Percentiles rank a stretch among this genome's conserved stretches.
phyloP scores from a whole-genome alignment of 371 early-diverging fungal species.

The Cladochytrium tenue region DNA sequence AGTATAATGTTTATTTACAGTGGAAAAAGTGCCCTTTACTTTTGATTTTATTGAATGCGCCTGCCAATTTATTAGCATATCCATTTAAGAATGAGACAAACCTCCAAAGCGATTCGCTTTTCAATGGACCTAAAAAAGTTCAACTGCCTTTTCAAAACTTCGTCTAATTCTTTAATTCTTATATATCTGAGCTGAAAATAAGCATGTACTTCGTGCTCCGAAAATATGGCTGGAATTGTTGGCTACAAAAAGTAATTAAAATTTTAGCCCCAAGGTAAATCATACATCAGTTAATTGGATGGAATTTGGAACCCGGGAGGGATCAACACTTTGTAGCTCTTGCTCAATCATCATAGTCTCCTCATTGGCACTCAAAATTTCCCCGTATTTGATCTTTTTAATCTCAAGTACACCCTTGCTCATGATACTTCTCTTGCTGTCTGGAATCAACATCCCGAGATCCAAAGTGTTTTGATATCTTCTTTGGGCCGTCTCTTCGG shows the following conservation, averaged over 20 bases:
- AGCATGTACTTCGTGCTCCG: conserved; percentile 52
- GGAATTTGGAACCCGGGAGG: conserved; percentile 5
- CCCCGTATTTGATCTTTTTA: conserved; percentile 44
- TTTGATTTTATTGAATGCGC: no score
- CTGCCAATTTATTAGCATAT: no score
- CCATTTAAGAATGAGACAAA: conserved; percentile 15
- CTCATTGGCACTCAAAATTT: conserved; percentile 36
- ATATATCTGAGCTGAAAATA: conserved; percentile 47
- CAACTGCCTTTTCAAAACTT: conserved; percentile 41
- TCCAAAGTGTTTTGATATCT: conserved; percentile 37
- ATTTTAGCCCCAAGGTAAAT: no score
- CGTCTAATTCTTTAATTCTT: conserved; percentile 39
- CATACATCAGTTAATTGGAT: conserved; percentile 18
- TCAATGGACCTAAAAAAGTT: conserved; percentile 57
- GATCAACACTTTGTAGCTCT: conserved; percentile 34
- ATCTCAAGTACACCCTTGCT: conserved; percentile 39
- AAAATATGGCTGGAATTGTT: conserved; percentile 46
- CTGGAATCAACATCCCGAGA: conserved; percentile 43
- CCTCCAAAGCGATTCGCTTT: conserved; percentile 39
- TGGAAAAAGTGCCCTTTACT: no score
- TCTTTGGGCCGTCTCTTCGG: conserved; percentile 10
- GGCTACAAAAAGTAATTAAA: conserved; percentile 22
- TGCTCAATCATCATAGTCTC: conserved; percentile 42
- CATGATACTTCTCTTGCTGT: conserved; percentile 23
- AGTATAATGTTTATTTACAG: no score